phyloP scores from a whole-genome alignment of 768 basidiomycete genomes.

The Rhodocollybia butyracea region DNA sequence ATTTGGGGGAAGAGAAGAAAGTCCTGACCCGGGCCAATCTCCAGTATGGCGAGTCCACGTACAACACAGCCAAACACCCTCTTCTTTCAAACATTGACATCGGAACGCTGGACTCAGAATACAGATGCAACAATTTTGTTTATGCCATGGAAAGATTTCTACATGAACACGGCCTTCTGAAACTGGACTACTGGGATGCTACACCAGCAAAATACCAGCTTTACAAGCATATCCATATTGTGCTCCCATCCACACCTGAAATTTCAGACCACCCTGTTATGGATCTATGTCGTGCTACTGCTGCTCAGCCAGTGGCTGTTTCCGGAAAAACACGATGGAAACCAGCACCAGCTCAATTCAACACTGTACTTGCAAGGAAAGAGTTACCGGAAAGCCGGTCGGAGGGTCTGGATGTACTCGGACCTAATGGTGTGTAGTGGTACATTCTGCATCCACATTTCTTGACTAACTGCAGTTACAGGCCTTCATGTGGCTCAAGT shows the following conservation, averaged over 20 bases:
- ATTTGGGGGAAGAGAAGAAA: background rate
- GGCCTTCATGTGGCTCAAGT: slow-evolving; percentile 11
- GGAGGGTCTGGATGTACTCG: no score
- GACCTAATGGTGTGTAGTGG: no score
- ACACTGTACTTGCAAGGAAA: background rate
- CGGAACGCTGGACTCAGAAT: background rate
- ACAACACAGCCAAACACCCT: background rate
- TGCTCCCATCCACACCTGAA: background rate
- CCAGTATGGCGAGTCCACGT: background rate
- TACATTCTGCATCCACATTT: background rate
- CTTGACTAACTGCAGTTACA: background rate
- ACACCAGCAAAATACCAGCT: background rate
- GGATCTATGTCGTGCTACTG: background rate
- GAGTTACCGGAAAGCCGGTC: background rate
- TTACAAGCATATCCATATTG: background rate
- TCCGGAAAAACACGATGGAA: background rate
- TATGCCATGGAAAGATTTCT: background rate
- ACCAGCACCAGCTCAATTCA: background rate
- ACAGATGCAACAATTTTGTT: background rate
- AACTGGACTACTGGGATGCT: background rate
- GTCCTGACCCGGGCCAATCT: background rate
- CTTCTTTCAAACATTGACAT: background rate
- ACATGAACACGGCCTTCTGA: background rate
- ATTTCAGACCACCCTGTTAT: background rate
- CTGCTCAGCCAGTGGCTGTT: background rate